Conservation (phyloP, 768 basidiomycete species). For the Trametes cingulata region DNA sequence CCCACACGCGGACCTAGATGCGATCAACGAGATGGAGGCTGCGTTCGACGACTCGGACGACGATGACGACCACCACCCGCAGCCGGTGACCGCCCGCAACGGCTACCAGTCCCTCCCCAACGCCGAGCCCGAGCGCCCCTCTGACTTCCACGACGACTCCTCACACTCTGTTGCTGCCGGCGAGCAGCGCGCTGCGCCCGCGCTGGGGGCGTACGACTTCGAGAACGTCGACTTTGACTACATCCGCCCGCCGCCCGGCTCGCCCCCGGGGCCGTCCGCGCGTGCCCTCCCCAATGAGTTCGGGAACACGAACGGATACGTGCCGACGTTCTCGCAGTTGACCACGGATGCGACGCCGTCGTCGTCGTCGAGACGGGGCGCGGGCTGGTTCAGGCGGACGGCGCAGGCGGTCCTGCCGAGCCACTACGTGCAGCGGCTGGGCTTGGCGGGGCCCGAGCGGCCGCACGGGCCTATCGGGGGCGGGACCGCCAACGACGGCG, state of each 20-base stretch:
- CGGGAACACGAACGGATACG: constrained; percentile 74
- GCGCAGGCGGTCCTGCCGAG: constrained; percentile 56
- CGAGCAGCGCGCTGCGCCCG: constrained; percentile 6
- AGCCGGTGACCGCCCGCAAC: constrained; percentile 30
- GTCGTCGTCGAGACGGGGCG: constrained; percentile 22
- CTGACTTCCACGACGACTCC: constrained; percentile 9
- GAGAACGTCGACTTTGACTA: constrained; percentile 72
- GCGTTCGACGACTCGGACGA: constrained; percentile 84
- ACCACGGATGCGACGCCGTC: constrained; percentile 32
- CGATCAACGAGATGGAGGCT: constrained; percentile 74
- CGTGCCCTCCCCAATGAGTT: constrained; percentile 66
- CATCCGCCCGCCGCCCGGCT: constrained; percentile 77
- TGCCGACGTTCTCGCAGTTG: constrained; percentile 46
- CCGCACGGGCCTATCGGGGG: constrained; percentile 56
- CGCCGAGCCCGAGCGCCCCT: constrained; percentile 25
- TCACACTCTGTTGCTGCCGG: no score
- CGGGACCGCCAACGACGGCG: constrained; percentile 81
- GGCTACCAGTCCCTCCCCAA: constrained; percentile 26
- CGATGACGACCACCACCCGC: constrained; percentile 55
- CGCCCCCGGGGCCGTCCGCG: constrained; percentile 67
- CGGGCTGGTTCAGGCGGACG: constrained; percentile 59
- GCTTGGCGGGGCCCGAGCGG: constrained; percentile 38
- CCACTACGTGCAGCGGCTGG: constrained; percentile 47
- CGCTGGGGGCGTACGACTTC: constrained; percentile 65
- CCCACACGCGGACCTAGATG: constrained; percentile 48